A percentile compares a stretch with the other conserved stretches of the same genome.
Evolutionary conservation across 768 basidiomycete genomes (phyloP).

Genomic region (Pleurotus salmoneostramineus): DNA sequence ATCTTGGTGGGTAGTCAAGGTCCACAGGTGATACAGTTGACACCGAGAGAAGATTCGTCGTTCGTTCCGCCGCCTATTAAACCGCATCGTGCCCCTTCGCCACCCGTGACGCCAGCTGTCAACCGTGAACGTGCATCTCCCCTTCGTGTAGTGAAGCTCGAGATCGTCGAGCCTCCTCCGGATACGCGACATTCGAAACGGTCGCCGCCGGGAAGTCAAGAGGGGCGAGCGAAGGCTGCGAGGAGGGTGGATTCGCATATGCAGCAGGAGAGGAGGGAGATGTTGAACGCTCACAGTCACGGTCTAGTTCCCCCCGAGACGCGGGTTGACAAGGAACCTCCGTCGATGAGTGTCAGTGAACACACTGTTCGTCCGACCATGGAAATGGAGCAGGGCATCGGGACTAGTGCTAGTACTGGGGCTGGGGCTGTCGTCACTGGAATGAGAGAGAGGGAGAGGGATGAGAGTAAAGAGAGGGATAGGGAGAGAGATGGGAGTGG

Average conservation of each 20-base stretch:
- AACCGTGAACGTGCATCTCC: not conserved
- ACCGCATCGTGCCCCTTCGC: not conserved
- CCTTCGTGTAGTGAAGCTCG: slow-evolving; percentile 4
- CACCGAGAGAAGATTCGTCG: slow-evolving; percentile 1
- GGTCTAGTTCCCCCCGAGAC: no score
- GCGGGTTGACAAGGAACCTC: no score
- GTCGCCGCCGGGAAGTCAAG: slow-evolving; percentile 47
- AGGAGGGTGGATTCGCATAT: slow-evolving; percentile 32
- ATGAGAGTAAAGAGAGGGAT: not conserved
- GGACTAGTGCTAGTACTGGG: no score
- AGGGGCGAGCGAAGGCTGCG: slow-evolving; percentile 41
- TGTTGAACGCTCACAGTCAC: no score
- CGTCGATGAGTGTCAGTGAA: no score
- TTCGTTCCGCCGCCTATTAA: not conserved
- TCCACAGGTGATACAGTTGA: slow-evolving; percentile 1
- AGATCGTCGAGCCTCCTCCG: not conserved
- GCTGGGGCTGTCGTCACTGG: no score
- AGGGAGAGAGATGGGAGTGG: not conserved
- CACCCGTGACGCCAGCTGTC: not conserved
- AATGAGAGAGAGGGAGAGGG: no score
- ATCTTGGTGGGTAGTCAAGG: not conserved
- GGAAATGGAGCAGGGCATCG: no score
- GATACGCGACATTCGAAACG: slow-evolving; percentile 20
- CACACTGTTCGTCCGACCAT: no score
- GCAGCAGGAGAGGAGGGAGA: not conserved